Base-by-base conservation (phyloP, 139 green algal genomes). In the Asterochloris erici region DNA sequence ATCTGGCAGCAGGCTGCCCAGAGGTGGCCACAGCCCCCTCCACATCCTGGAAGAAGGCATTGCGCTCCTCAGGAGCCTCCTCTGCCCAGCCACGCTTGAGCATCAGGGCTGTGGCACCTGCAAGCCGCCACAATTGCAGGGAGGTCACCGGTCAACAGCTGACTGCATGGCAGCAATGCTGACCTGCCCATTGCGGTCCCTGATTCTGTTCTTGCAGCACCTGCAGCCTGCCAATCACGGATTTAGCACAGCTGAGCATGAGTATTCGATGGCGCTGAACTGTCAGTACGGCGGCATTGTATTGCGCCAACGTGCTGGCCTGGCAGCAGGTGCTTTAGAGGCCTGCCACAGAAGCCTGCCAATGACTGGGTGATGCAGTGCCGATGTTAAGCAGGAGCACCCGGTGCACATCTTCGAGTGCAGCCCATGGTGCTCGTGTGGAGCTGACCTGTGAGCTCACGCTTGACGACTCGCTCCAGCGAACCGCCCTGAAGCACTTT, bases 41-140 rank as follows among this genome's bases (percentile, higher is more conserved):
- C 23, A 85, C 64, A 73, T 82, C 81, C 27, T 83, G 69, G 73
- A 95, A 91, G 77, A 88, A 87, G 0, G 83, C 85, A 23, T 85
- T 80, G 13, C 78, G 79, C 68, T 88, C 81, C 10, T 84, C 83
- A 0, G 76, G 14, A 4, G 29, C 29, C 12, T 74, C 28, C 12
- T 92, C 91, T 71, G 88, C 23, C 93, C 93, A 97, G 68, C 87
- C 87, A 26, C 93, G 90, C 83, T 97, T 97, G 14, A 96, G 84
- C 68, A 97, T 82, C 17, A 89, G 75, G 15, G 92, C 93, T 13
- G 88, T 61, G 0, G 86, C 82, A 15, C 63, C 88, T 15, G 66
- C 78, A 21, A 91, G 83, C 87, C 90, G 81, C 27, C 64, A 74
- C 1, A 27, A 60, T 12, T 92, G 71, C 64, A 93, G 69, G 11